These are phyloP conservation scores for Aspergillus ochraceoroseus DNA, from an alignment of 2,329 filamentous ascomycete genomes.

Conservation along the genomic window DNA sequence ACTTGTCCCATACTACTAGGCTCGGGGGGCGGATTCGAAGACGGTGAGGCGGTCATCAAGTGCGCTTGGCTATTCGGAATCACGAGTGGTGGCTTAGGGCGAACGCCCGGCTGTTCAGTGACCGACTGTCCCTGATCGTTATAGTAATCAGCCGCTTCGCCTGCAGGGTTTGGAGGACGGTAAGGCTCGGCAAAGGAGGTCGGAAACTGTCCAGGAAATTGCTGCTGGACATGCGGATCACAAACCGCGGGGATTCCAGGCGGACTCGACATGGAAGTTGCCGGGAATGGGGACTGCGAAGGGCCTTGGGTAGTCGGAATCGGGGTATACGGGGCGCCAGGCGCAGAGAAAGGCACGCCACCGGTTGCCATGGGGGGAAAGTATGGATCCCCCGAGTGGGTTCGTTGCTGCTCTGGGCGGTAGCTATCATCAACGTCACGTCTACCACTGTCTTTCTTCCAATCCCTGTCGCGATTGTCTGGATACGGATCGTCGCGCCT, in stretches of 20 bases:
- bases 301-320: slow-evolving; percentile 1
- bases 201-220: slow-evolving; percentile 58
- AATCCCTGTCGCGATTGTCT: slow-evolving; percentile 19
- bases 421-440: slow-evolving; percentile 20
- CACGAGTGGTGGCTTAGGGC: slow-evolving; percentile 50
- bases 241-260: slow-evolving; percentile 27
- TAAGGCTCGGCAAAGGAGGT: slow-evolving; percentile 44
- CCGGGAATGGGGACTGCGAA: slow-evolving; percentile 2
- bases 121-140: slow-evolving; percentile 59
- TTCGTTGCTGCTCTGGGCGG: slow-evolving; percentile 28
- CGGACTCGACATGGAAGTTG: slow-evolving; percentile 22
- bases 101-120: slow-evolving; percentile 55
- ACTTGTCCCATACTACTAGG: slow-evolving; percentile 49
- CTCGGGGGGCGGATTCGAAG: slow-evolving; percentile 53
- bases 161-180: slow-evolving; percentile 46
- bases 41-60: slow-evolving; percentile 50
- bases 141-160: slow-evolving; percentile 59
- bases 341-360: slow-evolving; percentile 22
- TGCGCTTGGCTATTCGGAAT: slow-evolving; percentile 55
- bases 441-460: slow-evolving; percentile 17
- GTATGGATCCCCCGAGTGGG: slow-evolving; percentile 29
- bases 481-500: slow-evolving; percentile 22
- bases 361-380: slow-evolving; percentile 20
- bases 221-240: slow-evolving; percentile 50
- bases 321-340: slow-evolving; percentile 28